Percentiles rank a stretch among this genome's conserved stretches.
Evolutionary conservation across 768 basidiomycete genomes (phyloP).

Genomic region (Neoboletus subvelutipes): DNA sequence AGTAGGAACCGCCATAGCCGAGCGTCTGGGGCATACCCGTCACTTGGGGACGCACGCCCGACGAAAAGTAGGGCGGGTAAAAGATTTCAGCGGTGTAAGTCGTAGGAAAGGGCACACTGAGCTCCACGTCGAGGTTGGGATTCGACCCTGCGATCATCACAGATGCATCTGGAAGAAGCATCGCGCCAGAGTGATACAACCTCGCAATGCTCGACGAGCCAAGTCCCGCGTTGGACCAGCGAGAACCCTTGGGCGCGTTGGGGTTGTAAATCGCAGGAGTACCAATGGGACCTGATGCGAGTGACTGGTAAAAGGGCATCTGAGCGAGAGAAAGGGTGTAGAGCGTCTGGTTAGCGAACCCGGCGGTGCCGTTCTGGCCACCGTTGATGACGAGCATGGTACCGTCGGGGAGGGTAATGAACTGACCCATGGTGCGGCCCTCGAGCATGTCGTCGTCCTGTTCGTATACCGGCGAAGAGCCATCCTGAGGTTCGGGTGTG

Average conservation of each 20-base stretch:
- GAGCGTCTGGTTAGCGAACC: conserved; percentile 65
- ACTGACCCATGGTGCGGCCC: conserved; percentile 88
- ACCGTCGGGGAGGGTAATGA: conserved; percentile 79
- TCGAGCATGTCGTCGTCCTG: conserved; percentile 76
- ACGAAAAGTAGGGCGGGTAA: conserved; percentile 87
- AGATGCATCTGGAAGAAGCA: conserved; percentile 85
- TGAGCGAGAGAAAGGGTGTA: conserved; percentile 38
- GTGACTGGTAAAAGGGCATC: conserved; percentile 71
- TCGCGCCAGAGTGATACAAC: conserved; percentile 88
- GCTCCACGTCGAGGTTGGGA: conserved; percentile 83
- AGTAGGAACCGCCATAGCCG: conserved; percentile 78
- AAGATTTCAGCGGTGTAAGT: conserved; percentile 84
- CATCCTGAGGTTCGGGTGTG: conserved; percentile 79
- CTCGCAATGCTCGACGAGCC: conserved; percentile 64
- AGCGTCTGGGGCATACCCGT: conserved; percentile 70
- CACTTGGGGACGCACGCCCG: conserved; percentile 65
- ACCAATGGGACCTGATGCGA: conserved; percentile 78
- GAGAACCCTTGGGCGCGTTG: conserved; percentile 61
- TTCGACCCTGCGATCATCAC: conserved; percentile 91
- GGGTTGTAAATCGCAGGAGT: conserved; percentile 86
- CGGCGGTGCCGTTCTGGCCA: conserved; percentile 82
- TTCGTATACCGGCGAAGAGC: conserved; percentile 55
- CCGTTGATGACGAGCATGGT: conserved; percentile 83
- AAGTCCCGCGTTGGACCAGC: conserved; percentile 73
- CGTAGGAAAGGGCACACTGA: conserved; percentile 63